Evolutionary conservation across 345 rosid species (phyloP).

Genomic region (Gossypium longicalyx): DNA sequence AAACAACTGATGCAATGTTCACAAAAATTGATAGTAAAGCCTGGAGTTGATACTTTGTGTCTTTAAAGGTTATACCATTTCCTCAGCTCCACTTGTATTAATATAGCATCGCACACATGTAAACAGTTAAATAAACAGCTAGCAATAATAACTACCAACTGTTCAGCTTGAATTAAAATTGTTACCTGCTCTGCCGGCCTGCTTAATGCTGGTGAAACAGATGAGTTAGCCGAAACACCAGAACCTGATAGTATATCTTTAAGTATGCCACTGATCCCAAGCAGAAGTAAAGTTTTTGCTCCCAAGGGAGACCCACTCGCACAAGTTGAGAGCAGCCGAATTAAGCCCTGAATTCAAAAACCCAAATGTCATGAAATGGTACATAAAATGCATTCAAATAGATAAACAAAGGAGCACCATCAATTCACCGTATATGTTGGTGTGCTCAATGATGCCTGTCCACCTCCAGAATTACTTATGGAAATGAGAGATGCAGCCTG

Average conservation of each 20-base stretch:
- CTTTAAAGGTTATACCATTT: neutral
- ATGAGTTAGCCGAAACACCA: slow-evolving; percentile 71
- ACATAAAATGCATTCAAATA: slow-evolving; percentile 12
- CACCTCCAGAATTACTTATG: slow-evolving; percentile 83
- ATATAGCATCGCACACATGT: neutral
- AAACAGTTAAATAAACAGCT: neutral
- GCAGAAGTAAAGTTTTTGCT: slow-evolving; percentile 87
- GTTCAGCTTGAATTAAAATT: slow-evolving; percentile 8
- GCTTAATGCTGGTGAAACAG: slow-evolving; percentile 84
- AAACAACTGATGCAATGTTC: neutral
- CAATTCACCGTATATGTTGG: slow-evolving; percentile 83
- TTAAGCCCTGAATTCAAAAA: slow-evolving; percentile 62
- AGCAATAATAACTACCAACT: slow-evolving; percentile 2
- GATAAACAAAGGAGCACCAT: neutral
- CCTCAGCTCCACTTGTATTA: neutral
- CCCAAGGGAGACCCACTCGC: slow-evolving; percentile 97
- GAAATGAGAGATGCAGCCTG: slow-evolving; percentile 97
- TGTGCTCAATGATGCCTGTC: slow-evolving; percentile 86
- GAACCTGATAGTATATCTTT: slow-evolving; percentile 87
- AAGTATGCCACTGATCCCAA: slow-evolving; percentile 88
- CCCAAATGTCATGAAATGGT: slow-evolving; percentile 27
- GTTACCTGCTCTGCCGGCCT: slow-evolving; percentile 95
- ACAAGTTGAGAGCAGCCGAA: slow-evolving; percentile 87
- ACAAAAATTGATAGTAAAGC: neutral
- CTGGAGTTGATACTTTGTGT: neutral